A percentile compares a stretch with the other conserved stretches of the same genome.
These are phyloP conservation scores for Mycena galopus DNA, from an alignment of 768 basidiomycete genomes.

Conservation along the genomic window DNA sequence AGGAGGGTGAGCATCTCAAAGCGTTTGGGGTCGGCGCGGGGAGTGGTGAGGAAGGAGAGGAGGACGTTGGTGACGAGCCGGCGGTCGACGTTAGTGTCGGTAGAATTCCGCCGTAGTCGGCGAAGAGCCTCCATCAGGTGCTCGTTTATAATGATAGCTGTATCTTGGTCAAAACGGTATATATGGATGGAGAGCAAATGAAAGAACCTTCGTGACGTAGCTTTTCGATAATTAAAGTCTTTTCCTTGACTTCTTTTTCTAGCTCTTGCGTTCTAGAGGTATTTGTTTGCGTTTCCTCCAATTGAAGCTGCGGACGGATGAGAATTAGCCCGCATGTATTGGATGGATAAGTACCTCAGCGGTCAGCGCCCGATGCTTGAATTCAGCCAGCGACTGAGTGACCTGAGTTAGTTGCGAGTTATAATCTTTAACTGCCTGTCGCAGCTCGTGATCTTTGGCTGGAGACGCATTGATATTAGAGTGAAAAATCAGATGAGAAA, in stretches of 20 bases:
- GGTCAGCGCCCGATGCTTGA: slow-evolving; percentile 86
- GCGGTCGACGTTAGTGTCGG: slow-evolving; percentile 93
- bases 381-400: slow-evolving; percentile 89
- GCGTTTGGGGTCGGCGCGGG: slow-evolving; percentile 92
- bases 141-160: slow-evolving; percentile 97
- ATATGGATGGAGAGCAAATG: not conserved
- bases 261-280: slow-evolving; percentile 77
- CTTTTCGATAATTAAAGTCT: slow-evolving; percentile 94
- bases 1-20: slow-evolving; percentile 96
- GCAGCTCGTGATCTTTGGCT: slow-evolving; percentile 95
- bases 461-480: slow-evolving; percentile 26
- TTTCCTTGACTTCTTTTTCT: slow-evolving; percentile 95
- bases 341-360: slow-evolving; percentile 75
- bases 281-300: slow-evolving; percentile 80
- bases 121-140: slow-evolving; percentile 98
- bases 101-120: slow-evolving; percentile 86
- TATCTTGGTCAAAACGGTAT: slow-evolving; percentile 18
- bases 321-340: not conserved
- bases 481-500: slow-evolving; percentile 1
- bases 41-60: slow-evolving; percentile 89
- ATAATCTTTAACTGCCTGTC: slow-evolving; percentile 85
- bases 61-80: slow-evolving; percentile 95
- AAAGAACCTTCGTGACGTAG: slow-evolving; percentile 90
- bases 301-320: slow-evolving; percentile 65
- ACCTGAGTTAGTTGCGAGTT: slow-evolving; percentile 78